phyloP scores from a whole-genome alignment of 192 early-diverging fungal species.

The Coemansia sp. region DNA sequence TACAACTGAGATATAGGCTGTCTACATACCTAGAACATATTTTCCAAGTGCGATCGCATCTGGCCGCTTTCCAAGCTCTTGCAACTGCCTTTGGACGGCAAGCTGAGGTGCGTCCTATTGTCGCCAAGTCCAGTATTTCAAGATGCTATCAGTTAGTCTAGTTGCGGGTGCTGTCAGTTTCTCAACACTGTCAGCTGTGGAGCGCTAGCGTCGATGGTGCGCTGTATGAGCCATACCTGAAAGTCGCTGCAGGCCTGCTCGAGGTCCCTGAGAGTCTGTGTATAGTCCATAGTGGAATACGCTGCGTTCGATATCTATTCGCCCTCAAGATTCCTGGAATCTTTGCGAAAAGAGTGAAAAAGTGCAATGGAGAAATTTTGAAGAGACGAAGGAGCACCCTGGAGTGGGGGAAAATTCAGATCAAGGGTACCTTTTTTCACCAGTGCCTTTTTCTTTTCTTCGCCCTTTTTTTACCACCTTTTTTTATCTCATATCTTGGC shows the following conservation, averaged over 20 bases:
- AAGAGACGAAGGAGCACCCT: neutral
- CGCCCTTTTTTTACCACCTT: neutral
- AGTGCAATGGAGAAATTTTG: neutral
- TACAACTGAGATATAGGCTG: neutral
- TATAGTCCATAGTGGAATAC: conserved; percentile 39
- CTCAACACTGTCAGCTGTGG: neutral
- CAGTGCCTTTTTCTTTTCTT: neutral
- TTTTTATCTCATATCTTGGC: neutral
- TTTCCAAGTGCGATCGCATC: conserved; percentile 48
- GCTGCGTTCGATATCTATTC: neutral
- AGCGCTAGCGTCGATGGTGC: neutral
- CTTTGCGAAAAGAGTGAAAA: neutral
- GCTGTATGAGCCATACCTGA: conserved; percentile 28
- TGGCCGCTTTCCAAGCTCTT: conserved; percentile 47
- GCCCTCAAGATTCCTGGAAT: neutral
- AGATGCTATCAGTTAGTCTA: neutral
- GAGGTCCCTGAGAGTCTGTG: conserved; percentile 29
- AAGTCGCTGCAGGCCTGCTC: conserved; percentile 55
- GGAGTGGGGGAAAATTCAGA: neutral
- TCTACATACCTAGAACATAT: conserved; percentile 38
- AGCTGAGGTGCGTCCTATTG: conserved; percentile 41
- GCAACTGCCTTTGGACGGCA: conserved; percentile 40
- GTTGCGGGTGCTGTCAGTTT: too few relatives aligned
- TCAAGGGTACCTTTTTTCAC: neutral
- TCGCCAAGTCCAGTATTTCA: neutral